Base-by-base conservation (phyloP, 257 asterid genomes). In the Cordia subcordata region DNA sequence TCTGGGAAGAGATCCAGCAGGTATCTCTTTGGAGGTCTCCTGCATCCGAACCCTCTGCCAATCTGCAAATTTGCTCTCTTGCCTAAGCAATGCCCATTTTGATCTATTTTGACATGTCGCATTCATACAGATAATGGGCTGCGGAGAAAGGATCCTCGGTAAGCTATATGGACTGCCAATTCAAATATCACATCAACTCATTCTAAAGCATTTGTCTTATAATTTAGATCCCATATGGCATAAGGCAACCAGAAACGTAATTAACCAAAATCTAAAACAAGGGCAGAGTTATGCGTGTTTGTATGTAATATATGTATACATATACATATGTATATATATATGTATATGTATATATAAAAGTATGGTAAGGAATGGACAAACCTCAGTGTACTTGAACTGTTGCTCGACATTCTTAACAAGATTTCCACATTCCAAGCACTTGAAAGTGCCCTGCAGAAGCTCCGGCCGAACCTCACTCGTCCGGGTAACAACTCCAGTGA, bases 11-110 rank as follows among this genome's bases (percentile, higher is more conserved):
- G 99, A 89, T 33, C 99, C 99, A 10, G 99, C 88, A 47, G 97
- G 99, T 78, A 93, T 89, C 80, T 93, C 99, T 64, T 83, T 79
- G 33, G 99, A 86, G 61, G 92, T 77, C 76, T 93, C 99, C 82
- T 93, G 99, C 96, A 89, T 85, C 22, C 96, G 77, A 13, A 89
- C 96, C 72, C 99, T 93, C 76, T 93, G 99, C 99, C 99, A 93
- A 66, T 93, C 99, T 11, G 97, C 86, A 74, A 93, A 93, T 72
- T 89, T 89, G 82, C 99, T 93, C 38, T 93, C 99, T 73, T 93
- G 97, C 78, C 99, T 84, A 59, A 93, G 69, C 76, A 93, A 77
- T 51, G 95, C 99, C 99, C 99, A 93, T 53, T 62, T 90, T 47
- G 76, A 57, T 70, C 89, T 70, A 76, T 83, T 93, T 50, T 83